Percentiles rank a stretch among this genome's conserved stretches.
Evolutionary conservation across 202 grass and related monocot genomes (phyloP).

Genomic region (Carex arenaria): DNA sequence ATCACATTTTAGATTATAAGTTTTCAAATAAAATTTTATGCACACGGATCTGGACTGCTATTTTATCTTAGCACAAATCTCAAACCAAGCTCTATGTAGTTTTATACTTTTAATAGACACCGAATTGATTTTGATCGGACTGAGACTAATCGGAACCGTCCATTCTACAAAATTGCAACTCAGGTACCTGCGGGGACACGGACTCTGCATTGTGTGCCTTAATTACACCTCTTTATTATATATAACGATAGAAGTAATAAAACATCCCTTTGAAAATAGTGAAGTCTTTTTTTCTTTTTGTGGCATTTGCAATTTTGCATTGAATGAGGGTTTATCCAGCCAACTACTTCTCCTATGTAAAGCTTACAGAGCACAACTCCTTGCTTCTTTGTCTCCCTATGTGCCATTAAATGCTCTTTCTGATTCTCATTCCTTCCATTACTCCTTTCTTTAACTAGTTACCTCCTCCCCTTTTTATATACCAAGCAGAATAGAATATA

Average conservation of each 20-base stretch:
- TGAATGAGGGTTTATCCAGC: conserved; percentile 1
- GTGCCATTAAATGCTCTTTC: background rate
- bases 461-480: background rate
- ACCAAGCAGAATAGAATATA: background rate
- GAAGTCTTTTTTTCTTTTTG: background rate
- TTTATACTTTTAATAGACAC: too few species aligned
- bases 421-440: conserved; percentile 15
- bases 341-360: conserved; percentile 5
- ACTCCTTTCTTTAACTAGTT: background rate
- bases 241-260: background rate
- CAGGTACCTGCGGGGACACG: too few species aligned
- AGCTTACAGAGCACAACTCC: conserved; percentile 16
- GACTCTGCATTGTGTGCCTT: too few species aligned
- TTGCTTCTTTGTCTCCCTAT: conserved; percentile 1
- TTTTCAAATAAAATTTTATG: too few species aligned
- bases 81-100: too few species aligned
- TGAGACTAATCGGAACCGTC: too few species aligned
- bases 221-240: too few species aligned
- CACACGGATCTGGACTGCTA: too few species aligned
- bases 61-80: too few species aligned
- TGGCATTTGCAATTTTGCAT: conserved; percentile 3
- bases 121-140: too few species aligned
- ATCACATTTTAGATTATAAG: too few species aligned
- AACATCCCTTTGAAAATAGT: background rate
- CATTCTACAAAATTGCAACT: too few species aligned